Evolutionary conservation across 2,329 filamentous ascomycete genomes (phyloP).

Genomic region (Akanthomyces muscarius): DNA sequence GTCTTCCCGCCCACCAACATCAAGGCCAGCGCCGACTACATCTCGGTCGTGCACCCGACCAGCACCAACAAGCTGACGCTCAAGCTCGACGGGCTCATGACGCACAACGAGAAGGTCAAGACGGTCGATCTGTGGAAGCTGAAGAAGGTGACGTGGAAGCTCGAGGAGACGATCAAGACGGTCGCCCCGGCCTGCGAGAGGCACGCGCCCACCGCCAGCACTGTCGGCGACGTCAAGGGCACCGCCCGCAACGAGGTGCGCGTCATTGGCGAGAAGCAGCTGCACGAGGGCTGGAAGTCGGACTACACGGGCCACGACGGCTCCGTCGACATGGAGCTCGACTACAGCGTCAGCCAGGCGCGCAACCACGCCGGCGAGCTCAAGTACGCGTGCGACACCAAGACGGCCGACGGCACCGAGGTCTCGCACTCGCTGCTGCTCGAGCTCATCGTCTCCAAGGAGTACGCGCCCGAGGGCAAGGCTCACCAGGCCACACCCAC

Average conservation of each 20-base stretch:
- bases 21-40: constrained; percentile 77
- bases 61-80: constrained; percentile 76
- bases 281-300: constrained; percentile 89
- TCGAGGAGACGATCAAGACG: constrained; percentile 81
- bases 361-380: constrained; percentile 45
- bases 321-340: constrained; percentile 68
- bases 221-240: constrained; percentile 53
- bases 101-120: constrained; percentile 61
- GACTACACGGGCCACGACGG: constrained; percentile 51
- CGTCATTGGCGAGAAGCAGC: constrained; percentile 72
- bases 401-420: constrained; percentile 68
- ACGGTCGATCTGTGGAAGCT: constrained; percentile 80
- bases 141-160: constrained; percentile 86
- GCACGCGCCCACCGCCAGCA: constrained; percentile 57
- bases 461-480: constrained; percentile 72
- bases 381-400: constrained; percentile 73
- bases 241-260: constrained; percentile 70
- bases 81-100: constrained; percentile 80
- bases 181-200: constrained; percentile 75
- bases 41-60: constrained; percentile 79
- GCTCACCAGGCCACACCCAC: constrained; percentile 72
- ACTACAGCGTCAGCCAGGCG: constrained; percentile 46
- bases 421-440: constrained; percentile 83
- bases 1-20: constrained; percentile 97
- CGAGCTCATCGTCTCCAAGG: constrained; percentile 91